A percentile compares a stretch with the other conserved stretches of the same genome.
Conservation (phyloP, 108 stramenopile species). For the Aurantiochytrium sp. region DNA sequence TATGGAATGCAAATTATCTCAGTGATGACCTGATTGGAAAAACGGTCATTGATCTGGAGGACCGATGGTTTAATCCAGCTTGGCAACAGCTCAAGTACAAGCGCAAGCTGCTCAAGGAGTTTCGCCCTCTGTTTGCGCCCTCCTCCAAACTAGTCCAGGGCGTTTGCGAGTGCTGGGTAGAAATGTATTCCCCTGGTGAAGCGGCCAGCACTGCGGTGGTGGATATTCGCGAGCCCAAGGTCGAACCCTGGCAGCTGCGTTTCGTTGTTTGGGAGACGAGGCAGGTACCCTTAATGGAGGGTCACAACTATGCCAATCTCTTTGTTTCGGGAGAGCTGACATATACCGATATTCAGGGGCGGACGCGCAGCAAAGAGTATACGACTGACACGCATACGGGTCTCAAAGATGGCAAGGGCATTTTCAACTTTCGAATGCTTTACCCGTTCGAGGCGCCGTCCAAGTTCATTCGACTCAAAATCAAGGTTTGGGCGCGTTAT, state of each 20-base stretch:
- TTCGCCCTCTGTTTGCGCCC: not conserved
- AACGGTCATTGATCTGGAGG: not conserved
- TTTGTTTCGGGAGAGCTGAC: not conserved
- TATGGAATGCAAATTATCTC: slow-evolving; percentile 13
- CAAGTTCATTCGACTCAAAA: not conserved
- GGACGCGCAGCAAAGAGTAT: not conserved
- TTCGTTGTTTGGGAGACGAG: not conserved
- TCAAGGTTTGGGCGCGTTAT: not conserved
- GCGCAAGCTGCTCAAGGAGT: not conserved
- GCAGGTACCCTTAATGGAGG: not conserved
- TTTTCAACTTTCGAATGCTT: not conserved
- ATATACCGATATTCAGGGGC: not conserved
- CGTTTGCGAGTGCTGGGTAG: not conserved
- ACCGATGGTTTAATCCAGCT: not conserved
- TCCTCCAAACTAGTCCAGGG: not conserved
- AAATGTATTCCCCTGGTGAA: not conserved
- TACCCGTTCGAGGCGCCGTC: not conserved
- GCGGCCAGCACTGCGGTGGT: not conserved
- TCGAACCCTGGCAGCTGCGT: not conserved
- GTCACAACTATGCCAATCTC: not conserved
- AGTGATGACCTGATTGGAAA: not conserved
- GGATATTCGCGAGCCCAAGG: not conserved
- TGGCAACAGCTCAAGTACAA: not conserved
- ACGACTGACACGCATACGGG: not conserved
- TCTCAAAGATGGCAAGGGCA: not conserved